A percentile compares a stretch with the other conserved stretches of the same genome.
Conservation (phyloP, 768 basidiomycete genomes). For the Kwoniella sp. region DNA sequence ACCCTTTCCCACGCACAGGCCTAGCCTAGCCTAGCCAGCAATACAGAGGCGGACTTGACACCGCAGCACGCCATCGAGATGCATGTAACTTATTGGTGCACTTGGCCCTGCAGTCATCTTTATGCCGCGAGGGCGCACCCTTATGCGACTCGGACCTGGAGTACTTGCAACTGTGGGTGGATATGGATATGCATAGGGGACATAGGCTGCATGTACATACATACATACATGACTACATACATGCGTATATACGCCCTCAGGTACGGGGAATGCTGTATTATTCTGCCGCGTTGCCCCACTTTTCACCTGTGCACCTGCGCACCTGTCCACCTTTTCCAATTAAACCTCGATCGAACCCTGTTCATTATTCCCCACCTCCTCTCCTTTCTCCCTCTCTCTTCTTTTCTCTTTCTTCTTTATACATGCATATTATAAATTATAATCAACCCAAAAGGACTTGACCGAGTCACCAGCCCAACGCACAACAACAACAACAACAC, state of each 20-base stretch:
- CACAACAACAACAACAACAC: neutral
- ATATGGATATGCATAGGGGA: neutral
- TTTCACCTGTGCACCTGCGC: neutral
- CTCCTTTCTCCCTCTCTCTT: neutral
- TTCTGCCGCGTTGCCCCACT: slow-evolving; percentile 3
- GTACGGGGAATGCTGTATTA: neutral
- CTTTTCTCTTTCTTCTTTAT: neutral
- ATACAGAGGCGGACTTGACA: no score
- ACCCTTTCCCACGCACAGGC: no score
- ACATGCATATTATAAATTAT: neutral
- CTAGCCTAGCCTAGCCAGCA: no score
- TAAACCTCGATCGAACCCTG: neutral
- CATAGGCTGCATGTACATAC: neutral
- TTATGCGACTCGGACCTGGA: no score
- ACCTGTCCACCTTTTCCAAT: no score
- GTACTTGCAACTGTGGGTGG: neutral
- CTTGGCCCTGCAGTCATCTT: no score
- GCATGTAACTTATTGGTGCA: no score
- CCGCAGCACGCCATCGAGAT: no score
- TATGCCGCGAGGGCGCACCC: no score
- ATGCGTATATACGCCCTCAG: no score
- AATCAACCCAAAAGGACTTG: neutral
- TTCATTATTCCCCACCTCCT: neutral
- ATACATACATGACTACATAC: neutral
- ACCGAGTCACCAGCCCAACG: neutral